A percentile compares a stretch with the other conserved stretches of the same genome.
These are phyloP conservation scores for Oryza coarctata DNA, from an alignment of 176 grass and related monocot species.

Conservation along the genomic window DNA sequence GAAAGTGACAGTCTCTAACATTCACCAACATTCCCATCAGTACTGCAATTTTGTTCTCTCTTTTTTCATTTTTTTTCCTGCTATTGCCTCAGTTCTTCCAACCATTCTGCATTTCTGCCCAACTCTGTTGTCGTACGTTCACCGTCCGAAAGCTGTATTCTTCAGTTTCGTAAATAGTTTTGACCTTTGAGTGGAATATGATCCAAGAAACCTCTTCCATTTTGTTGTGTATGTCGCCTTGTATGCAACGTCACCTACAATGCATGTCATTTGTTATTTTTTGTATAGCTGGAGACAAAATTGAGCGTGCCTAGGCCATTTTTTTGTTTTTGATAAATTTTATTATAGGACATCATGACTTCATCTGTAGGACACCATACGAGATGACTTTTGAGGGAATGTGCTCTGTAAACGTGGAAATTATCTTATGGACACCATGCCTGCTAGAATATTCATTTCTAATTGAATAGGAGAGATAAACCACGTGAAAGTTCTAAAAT, in stretches of 20 bases:
- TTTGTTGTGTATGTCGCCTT: not conserved
- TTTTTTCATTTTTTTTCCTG: not conserved
- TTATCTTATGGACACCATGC: too few relatives aligned
- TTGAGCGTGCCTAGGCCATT: too few relatives aligned
- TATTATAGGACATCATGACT: too few relatives aligned
- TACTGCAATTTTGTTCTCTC: not conserved
- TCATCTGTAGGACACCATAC: too few relatives aligned
- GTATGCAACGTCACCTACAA: conserved; percentile 38
- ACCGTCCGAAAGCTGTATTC: conserved; percentile 2
- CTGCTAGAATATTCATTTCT: too few relatives aligned
- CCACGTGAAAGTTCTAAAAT: too few relatives aligned
- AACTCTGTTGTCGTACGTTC: not conserved
- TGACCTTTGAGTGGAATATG: conserved; percentile 39
- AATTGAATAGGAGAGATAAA: too few relatives aligned
- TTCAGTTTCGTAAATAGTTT: not conserved
- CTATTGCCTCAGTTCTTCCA: not conserved
- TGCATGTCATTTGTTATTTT: not conserved
- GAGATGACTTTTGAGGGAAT: too few relatives aligned
- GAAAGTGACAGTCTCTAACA: not conserved
- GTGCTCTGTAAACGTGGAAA: too few relatives aligned
- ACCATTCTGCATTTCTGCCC: not conserved
- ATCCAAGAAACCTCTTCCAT: conserved; percentile 24
- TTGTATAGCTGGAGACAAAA: not conserved
- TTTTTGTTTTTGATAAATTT: too few relatives aligned
- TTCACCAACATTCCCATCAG: not conserved